phyloP scores from a whole-genome alignment of 2,329 filamentous ascomycete species.

The Teratosphaeria nubilosa region DNA sequence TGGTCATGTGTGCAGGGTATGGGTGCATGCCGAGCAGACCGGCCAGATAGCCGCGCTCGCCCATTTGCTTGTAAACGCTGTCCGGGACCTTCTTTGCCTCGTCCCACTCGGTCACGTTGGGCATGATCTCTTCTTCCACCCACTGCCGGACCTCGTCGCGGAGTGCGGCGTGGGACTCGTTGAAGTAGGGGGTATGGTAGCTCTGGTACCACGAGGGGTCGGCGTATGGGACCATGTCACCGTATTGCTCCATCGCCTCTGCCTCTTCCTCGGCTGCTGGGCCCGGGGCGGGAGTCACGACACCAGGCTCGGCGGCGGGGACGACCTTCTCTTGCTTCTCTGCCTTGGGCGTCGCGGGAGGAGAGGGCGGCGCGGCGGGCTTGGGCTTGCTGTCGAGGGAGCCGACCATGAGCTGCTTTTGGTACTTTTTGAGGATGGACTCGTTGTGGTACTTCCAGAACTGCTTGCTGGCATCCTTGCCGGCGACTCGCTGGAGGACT shows the following conservation, averaged over 20 bases:
- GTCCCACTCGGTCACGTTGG: constrained; percentile 91
- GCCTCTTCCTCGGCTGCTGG: constrained; percentile 42
- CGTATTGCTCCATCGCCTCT: constrained; percentile 74
- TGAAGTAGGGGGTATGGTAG: constrained; percentile 94
- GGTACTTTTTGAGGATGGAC: constrained; percentile 71
- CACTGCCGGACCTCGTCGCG: constrained; percentile 85
- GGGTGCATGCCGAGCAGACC: constrained; percentile 70
- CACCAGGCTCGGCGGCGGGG: constrained; percentile 50
- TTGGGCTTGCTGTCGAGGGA: constrained; percentile 81
- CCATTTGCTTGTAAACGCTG: constrained; percentile 90
- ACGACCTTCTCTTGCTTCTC: constrained; percentile 40
- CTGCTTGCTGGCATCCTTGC: constrained; percentile 59
- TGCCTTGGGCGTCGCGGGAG: constrained; percentile 39
- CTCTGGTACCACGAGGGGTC: constrained; percentile 67
- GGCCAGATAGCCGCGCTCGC: constrained; percentile 83
- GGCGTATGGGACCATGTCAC: constrained; percentile 77
- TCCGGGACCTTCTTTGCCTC: constrained; percentile 85
- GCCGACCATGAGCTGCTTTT: constrained; percentile 66
- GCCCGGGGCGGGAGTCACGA: constrained; percentile 30
- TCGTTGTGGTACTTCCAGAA: constrained; percentile 71
- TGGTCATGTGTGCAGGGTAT: constrained; percentile 65
- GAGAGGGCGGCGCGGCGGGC: constrained; percentile 38
- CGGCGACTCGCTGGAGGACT: constrained; percentile 56
- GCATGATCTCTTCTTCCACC: constrained; percentile 83
- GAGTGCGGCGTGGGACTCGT: constrained; percentile 83